Percentiles rank a stretch among this genome's conserved stretches.
These are phyloP conservation scores for Arabis hirsuta DNA, from an alignment of 345 rosid species.

Conservation along the genomic window DNA sequence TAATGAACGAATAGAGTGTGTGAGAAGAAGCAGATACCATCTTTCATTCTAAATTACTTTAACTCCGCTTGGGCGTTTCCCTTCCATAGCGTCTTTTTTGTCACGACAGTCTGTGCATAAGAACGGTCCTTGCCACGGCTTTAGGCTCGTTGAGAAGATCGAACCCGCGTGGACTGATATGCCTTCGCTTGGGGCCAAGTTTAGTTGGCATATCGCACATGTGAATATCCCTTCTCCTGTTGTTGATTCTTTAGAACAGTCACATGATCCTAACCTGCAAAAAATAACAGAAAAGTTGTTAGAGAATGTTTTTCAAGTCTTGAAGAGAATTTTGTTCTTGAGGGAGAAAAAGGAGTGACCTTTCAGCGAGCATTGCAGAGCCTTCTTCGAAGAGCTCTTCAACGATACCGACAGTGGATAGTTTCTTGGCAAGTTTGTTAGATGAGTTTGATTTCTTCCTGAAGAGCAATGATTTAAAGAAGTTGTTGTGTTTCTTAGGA, in stretches of 20 bases:
- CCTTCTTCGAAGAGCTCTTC: conserved; percentile 98
- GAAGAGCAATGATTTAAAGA: conserved; percentile 57
- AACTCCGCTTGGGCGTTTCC: conserved; percentile 79
- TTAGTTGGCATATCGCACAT: conserved; percentile 82
- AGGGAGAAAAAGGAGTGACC: conserved; percentile 52
- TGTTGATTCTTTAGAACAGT: conserved; percentile 47
- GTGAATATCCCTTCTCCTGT: conserved; percentile 70
- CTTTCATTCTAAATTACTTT: conserved; percentile 55
- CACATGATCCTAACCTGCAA: conserved; percentile 71
- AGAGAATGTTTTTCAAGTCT: neutral
- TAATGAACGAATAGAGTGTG: conserved; percentile 7
- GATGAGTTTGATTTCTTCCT: conserved; percentile 65
- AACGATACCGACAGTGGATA: conserved; percentile 70
- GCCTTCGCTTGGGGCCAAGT: conserved; percentile 80
- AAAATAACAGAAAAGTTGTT: neutral
- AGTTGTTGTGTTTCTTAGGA: conserved; percentile 59
- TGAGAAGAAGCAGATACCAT: conserved; percentile 18
- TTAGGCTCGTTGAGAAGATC: conserved; percentile 68
- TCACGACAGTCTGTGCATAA: conserved; percentile 74
- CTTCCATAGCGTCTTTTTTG: conserved; percentile 97
- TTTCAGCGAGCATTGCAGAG: conserved; percentile 91
- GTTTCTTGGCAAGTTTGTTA: conserved; percentile 64
- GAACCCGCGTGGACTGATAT: conserved; percentile 83
- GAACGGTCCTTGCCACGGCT: conserved; percentile 96
- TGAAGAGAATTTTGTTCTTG: neutral